Conservation (phyloP, 352 stramenopile genomes). For the Globisporangium parvum region DNA sequence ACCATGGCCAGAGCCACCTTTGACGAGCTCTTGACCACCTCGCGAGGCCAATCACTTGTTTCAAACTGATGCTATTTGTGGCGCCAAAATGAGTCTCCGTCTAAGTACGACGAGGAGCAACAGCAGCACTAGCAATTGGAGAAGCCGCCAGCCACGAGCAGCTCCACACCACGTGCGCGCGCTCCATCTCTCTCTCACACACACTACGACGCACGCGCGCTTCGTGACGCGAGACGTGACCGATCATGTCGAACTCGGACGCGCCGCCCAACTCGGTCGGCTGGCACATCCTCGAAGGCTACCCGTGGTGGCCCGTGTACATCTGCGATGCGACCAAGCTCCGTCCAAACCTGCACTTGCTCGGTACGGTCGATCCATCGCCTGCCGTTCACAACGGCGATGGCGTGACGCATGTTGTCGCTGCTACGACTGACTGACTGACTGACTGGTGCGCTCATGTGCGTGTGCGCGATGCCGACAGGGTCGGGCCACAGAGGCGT, state of each 20-base stretch:
- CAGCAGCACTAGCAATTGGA: not conserved
- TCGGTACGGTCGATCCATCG: conserved; percentile 25
- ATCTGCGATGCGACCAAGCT: conserved; percentile 78
- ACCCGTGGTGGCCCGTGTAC: conserved; percentile 84
- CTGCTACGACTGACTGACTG: too few relatives aligned
- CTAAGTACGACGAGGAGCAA: not conserved
- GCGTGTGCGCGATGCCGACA: conserved; percentile 1
- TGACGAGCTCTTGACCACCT: too few relatives aligned
- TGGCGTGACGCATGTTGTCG: not conserved
- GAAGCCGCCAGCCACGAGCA: not conserved
- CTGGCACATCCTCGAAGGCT: conserved; percentile 84
- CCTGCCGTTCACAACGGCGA: not conserved
- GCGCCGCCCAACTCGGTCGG: conserved; percentile 58
- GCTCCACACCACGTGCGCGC: not conserved
- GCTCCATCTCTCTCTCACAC: not conserved
- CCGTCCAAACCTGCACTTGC: conserved; percentile 48
- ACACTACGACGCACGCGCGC: too few relatives aligned
- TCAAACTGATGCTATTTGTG: not conserved
- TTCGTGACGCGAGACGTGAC: not conserved
- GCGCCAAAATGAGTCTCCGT: not conserved
- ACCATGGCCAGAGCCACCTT: too few relatives aligned
- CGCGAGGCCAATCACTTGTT: too few relatives aligned
- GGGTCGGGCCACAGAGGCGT: conserved; percentile 62
- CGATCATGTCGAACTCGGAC: conserved; percentile 7
- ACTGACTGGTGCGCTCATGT: not conserved